Evolutionary conservation across 331 rosid genomes (phyloP).

Genomic region (Malus hybrid): DNA sequence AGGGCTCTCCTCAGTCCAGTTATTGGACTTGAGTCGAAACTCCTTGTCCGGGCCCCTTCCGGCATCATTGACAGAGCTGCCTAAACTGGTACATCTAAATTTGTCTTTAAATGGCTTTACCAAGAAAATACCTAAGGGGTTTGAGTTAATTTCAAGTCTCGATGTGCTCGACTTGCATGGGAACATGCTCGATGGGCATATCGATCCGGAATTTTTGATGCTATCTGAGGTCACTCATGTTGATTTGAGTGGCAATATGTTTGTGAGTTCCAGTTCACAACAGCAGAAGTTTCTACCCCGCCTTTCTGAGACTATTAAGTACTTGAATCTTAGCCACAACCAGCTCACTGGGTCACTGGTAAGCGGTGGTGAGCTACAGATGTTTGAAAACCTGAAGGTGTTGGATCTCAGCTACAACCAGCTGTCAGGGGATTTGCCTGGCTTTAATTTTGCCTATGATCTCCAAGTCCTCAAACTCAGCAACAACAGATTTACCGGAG

Average conservation of each 20-base stretch:
- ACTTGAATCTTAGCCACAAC: slow-evolving; percentile 83
- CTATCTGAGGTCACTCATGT: slow-evolving; percentile 53
- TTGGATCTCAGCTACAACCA: slow-evolving; percentile 91
- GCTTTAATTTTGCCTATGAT: slow-evolving; percentile 83
- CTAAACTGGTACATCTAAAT: slow-evolving; percentile 55
- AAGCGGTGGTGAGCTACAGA: slow-evolving; percentile 48
- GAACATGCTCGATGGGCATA: slow-evolving; percentile 70
- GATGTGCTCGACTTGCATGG: slow-evolving; percentile 75
- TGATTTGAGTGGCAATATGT: slow-evolving; percentile 76
- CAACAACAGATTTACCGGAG: slow-evolving; percentile 80
- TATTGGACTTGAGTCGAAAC: slow-evolving; percentile 78
- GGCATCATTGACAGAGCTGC: slow-evolving; percentile 42
- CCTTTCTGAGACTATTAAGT: slow-evolving; percentile 67
- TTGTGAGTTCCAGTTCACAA: slow-evolving; percentile 47
- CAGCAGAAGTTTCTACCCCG: slow-evolving; percentile 50
- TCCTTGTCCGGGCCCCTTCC: slow-evolving; percentile 64
- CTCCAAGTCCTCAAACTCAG: slow-evolving; percentile 88
- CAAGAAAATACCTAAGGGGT: slow-evolving; percentile 66
- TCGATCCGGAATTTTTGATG: slow-evolving; percentile 52
- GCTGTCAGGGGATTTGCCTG: slow-evolving; percentile 87
- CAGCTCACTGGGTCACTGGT: slow-evolving; percentile 72
- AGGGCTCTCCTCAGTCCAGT: slow-evolving; percentile 56
- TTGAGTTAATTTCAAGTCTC: slow-evolving; percentile 56
- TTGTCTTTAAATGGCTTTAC: slow-evolving; percentile 65
- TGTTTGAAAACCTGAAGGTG: slow-evolving; percentile 74